A percentile compares a stretch with the other conserved stretches of the same genome.
Conservation (phyloP, 768 basidiomycete genomes). For the Hemileccinum impolitum region DNA sequence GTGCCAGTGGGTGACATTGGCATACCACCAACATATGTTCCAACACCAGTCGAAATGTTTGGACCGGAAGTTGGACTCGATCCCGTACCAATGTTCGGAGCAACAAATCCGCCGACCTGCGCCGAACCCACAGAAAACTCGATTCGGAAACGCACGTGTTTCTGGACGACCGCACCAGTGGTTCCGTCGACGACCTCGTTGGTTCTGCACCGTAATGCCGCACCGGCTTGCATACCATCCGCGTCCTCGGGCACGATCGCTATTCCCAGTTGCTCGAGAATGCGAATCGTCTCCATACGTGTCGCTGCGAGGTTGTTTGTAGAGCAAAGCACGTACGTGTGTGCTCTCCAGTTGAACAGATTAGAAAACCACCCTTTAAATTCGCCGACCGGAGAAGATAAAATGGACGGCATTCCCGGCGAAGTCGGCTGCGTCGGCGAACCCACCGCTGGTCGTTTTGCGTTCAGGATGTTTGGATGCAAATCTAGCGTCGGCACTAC, state of each 20-base stretch:
- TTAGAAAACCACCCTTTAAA: constrained; percentile 95
- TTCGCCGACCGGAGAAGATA: constrained; percentile 76
- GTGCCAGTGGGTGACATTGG: constrained; percentile 15
- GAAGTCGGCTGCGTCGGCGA: constrained; percentile 47
- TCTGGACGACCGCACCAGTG: constrained; percentile 48
- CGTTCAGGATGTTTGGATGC: constrained; percentile 34
- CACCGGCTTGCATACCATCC: constrained; percentile 27
- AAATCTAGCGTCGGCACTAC: constrained; percentile 59
- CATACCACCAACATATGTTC: constrained; percentile 9
- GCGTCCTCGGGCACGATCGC: constrained; percentile 55
- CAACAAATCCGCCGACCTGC: constrained; percentile 22
- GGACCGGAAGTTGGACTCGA: neutral
- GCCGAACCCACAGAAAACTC: constrained; percentile 53
- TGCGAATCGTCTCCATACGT: constrained; percentile 55
- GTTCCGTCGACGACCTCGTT: constrained; percentile 45
- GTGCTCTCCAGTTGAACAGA: constrained; percentile 87
- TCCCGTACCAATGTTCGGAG: constrained; percentile 6
- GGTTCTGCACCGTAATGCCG: constrained; percentile 47
- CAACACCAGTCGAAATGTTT: neutral
- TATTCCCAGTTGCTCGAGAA: constrained; percentile 67
- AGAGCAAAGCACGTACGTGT: constrained; percentile 55
- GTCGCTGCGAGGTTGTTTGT: constrained; percentile 55
- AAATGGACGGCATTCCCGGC: constrained; percentile 36
- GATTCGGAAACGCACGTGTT: constrained; percentile 79
- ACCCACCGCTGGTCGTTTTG: constrained; percentile 47